Evolutionary conservation across 306 rosid species (phyloP), one percentile per base, ranked within the genome.

Genomic region (Casuarina cunninghamiana): DNA sequence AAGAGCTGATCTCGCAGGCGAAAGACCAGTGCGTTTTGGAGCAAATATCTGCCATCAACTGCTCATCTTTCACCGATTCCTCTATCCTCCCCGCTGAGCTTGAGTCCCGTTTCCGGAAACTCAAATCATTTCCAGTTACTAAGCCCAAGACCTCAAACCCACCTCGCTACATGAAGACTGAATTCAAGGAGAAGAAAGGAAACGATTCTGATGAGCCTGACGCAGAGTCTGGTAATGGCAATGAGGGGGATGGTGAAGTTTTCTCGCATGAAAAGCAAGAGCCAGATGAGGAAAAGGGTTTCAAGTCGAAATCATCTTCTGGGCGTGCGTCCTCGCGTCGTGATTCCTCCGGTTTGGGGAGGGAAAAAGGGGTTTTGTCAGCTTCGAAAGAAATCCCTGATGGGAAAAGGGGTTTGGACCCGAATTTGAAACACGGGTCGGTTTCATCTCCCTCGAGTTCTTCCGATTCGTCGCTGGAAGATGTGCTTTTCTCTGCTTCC

Each of bases 31-130:
- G 84, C 54, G 71, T 89, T 79, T 84, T 94, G 37, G 91, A 94
- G 51, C 97, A 94, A 83, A 58, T 94, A 62, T 78, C 97, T 60
- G 90, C 90, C 80, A 87, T 92, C 88, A 88, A 91, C 80, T 94
- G 90, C 83, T 85, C 98, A 13, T 82, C 67, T 26, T 72, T 92
- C 88, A 77, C 90, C 6, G 75, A 91, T 53, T 82, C 94, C 1
- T 81, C 95, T 2, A 39, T 57, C 45, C 97, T 95, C 46, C 94
- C 97, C 57, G 2, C 85, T 11, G 84, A 95, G 41, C 97, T 92
- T 10, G 97, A 92, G 60, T 85, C 95, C 7, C 94, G 97, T n/a
- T 95, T 95, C 79, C 84, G 80, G 65, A 90, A 81, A 11, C 98
- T 95, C 86, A 90, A 94, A 58, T 89, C 97, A 1, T 87, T 92